Evolutionary conservation across 2,329 filamentous ascomycete species (phyloP).

Genomic region (Corinectria fuckeliana): DNA sequence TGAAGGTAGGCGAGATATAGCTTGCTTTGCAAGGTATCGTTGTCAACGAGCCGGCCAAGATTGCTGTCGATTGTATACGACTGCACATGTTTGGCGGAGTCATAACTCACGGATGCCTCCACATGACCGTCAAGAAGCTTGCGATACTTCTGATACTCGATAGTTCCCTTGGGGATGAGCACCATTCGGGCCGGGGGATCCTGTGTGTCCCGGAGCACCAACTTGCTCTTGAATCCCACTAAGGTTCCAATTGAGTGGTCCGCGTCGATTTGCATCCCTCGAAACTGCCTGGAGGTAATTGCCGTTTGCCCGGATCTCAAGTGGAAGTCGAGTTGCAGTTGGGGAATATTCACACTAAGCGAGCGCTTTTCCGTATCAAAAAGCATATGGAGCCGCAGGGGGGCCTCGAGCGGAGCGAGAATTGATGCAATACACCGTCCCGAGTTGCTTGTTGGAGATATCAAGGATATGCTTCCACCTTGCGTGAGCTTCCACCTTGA

Average conservation of each 20-base stretch:
- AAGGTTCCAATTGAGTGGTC: slow-evolving; percentile 22
- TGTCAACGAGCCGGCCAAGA: slow-evolving; percentile 58
- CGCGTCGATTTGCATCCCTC: slow-evolving; percentile 17
- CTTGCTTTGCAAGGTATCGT: slow-evolving; percentile 57
- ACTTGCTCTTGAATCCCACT: slow-evolving; percentile 33
- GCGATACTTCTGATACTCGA: background rate
- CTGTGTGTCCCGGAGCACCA: slow-evolving; percentile 47
- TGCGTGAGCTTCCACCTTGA: slow-evolving; percentile 1
- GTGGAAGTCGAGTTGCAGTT: slow-evolving; percentile 30
- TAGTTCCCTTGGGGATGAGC: slow-evolving; percentile 48
- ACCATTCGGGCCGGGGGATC: slow-evolving; percentile 41
- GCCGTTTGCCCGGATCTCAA: background rate
- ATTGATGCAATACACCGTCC: background rate
- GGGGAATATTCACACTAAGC: slow-evolving; percentile 8
- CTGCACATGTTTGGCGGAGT: slow-evolving; percentile 38
- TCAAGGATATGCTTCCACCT: background rate
- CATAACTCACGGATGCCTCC: slow-evolving; percentile 42
- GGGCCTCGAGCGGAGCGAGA: slow-evolving; percentile 3
- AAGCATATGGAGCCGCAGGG: slow-evolving; percentile 9
- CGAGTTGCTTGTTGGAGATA: background rate
- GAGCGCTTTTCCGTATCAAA: accelerated
- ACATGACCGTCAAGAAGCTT: slow-evolving; percentile 36
- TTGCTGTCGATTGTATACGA: slow-evolving; percentile 55
- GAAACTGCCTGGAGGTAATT: slow-evolving; percentile 21
- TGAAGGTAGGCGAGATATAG: slow-evolving; percentile 60